Conservation (phyloP, 2,329 filamentous ascomycete species). For the Colletotrichum tofieldiae region DNA sequence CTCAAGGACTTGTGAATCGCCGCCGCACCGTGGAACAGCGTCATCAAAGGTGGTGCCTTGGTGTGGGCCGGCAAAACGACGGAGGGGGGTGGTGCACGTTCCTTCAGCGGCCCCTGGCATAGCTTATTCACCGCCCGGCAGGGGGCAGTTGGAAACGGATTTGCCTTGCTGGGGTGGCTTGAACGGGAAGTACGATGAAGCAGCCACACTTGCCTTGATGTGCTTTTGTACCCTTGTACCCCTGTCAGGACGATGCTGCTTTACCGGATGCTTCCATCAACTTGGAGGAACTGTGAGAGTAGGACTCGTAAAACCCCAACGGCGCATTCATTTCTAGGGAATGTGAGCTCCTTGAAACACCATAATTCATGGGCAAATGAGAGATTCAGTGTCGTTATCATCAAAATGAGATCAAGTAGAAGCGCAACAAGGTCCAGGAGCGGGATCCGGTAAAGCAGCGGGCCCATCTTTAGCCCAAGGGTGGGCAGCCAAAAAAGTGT, state of each 20-base stretch:
- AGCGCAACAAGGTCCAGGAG: not conserved
- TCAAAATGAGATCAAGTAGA: not conserved
- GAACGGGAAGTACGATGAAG: conserved; percentile 1
- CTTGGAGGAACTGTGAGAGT: not conserved
- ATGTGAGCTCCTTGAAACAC: not conserved
- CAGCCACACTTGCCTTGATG: conserved; percentile 34
- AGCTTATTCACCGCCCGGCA: conserved; percentile 39
- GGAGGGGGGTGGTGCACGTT: conserved; percentile 27
- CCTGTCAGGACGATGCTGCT: conserved; percentile 21
- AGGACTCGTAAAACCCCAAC: not conserved
- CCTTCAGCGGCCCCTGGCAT: conserved; percentile 31
- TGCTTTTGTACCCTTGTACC: conserved; percentile 23
- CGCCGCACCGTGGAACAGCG: conserved; percentile 29
- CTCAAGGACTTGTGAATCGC: conserved; percentile 32
- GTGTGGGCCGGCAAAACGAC: conserved; percentile 42
- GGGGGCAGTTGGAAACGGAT: conserved; percentile 12
- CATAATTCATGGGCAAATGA: not conserved
- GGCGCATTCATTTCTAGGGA: not conserved
- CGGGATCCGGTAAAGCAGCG: conserved; percentile 33
- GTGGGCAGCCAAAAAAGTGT: conserved; percentile 40
- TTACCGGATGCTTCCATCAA: conserved; percentile 4
- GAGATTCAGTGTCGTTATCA: not conserved
- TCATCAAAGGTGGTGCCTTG: conserved; percentile 45
- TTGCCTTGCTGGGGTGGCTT: conserved; percentile 19
- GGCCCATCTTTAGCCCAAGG: conserved; percentile 32